A percentile compares a stretch with the other conserved stretches of the same genome.
phyloP scores from a whole-genome alignment of 1,284 basidiomycete species.

The Papiliotrema nemorosa region DNA sequence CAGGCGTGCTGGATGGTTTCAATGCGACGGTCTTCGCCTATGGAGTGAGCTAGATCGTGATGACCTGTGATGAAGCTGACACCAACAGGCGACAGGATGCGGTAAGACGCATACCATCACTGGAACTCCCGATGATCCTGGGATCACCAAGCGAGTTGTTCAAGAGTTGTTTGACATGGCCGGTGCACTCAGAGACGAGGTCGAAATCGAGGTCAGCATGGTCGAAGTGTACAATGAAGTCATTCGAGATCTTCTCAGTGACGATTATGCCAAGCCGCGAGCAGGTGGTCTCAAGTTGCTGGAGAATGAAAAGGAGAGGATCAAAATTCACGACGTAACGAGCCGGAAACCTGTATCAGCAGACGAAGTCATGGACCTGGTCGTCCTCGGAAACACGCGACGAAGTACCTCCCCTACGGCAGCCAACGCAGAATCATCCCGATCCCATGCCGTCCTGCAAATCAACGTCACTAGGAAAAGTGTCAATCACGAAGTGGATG shows the following conservation, averaged over 20 bases:
- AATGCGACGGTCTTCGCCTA: slow-evolving; percentile 97
- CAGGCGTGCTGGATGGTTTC: slow-evolving; percentile 83
- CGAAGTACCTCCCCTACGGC: slow-evolving; percentile 89
- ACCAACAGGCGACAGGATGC: slow-evolving; percentile 83
- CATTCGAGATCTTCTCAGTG: slow-evolving; percentile 53
- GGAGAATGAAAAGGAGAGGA: slow-evolving; percentile 73
- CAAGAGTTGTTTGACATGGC: slow-evolving; percentile 88
- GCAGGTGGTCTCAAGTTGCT: slow-evolving; percentile 84
- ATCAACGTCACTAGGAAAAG: slow-evolving; percentile 84
- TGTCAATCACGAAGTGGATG: slow-evolving; percentile 41
- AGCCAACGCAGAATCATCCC: slow-evolving; percentile 89
- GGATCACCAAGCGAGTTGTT: slow-evolving; percentile 95
- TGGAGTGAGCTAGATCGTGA: slow-evolving; percentile 62
- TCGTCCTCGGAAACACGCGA: slow-evolving; percentile 77
- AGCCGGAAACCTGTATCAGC: slow-evolving; percentile 74
- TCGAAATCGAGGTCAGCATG: slow-evolving; percentile 96
- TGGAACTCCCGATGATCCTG: slow-evolving; percentile 77
- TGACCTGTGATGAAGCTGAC: slow-evolving; percentile 1
- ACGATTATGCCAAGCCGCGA: slow-evolving; percentile 54
- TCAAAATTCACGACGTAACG: slow-evolving; percentile 80
- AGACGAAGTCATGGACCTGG: slow-evolving; percentile 88
- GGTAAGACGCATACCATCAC: slow-evolving; percentile 98
- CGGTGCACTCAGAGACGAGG: slow-evolving; percentile 79
- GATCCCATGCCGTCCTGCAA: slow-evolving; percentile 92
- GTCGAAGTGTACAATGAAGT: slow-evolving; percentile 65